A percentile compares a stretch with the other conserved stretches of the same genome.
These are phyloP conservation scores for Candida ponderosae DNA, from an alignment of 805 yeast species.

Conservation along the genomic window DNA sequence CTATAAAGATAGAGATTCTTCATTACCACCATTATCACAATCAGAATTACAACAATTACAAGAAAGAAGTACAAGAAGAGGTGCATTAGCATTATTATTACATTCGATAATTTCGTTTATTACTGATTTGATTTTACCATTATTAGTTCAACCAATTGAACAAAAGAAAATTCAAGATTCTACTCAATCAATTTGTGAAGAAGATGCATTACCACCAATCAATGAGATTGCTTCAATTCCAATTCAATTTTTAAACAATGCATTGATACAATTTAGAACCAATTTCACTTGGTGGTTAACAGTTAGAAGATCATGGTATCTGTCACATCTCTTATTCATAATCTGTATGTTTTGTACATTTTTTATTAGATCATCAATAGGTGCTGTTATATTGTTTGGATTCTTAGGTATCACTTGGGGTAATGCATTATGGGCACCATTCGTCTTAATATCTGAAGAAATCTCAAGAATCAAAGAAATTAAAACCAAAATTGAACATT, in stretches of 20 bases:
- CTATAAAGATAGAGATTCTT: constrained; percentile 25
- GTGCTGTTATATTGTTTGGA: constrained; percentile 42
- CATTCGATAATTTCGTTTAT: constrained; percentile 40
- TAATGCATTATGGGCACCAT: constrained; percentile 59
- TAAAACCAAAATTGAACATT: constrained; percentile 22
- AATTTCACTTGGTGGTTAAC: constrained; percentile 17
- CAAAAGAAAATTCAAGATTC: no score
- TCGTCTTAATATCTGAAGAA: constrained; percentile 52
- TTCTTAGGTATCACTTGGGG: constrained; percentile 61
- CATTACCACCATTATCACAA: constrained; percentile 26
- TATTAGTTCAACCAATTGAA: constrained; percentile 27
- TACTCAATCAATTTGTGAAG: no score
- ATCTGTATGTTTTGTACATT: constrained; percentile 40
- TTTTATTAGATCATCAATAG: constrained; percentile 29
- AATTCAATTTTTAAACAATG: not conserved
- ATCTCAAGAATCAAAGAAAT: constrained; percentile 43
- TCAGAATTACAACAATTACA: constrained; percentile 27
- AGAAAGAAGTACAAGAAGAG: constrained; percentile 43
- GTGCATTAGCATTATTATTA: constrained; percentile 41
- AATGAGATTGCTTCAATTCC: no score
- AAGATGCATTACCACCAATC: no score
- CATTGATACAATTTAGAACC: constrained; percentile 6
- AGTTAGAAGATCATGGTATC: constrained; percentile 39
- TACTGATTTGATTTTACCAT: constrained; percentile 38
- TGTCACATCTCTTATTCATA: constrained; percentile 43